Evolutionary conservation across 768 basidiomycete species (phyloP).

Genomic region (Cyathus striatus): DNA sequence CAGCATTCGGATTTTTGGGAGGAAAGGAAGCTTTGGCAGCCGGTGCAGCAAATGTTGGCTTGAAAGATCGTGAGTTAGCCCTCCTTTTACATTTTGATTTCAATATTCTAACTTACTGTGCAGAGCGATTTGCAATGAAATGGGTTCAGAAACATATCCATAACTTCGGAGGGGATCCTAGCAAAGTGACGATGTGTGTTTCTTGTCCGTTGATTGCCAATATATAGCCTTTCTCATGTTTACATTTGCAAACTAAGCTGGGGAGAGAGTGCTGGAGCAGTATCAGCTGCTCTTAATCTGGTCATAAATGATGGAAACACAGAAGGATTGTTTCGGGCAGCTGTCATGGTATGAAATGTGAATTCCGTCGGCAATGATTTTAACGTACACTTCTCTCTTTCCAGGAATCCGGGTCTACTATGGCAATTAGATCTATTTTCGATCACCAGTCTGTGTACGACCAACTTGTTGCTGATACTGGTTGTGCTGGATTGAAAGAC

Average conservation of each 20-base stretch:
- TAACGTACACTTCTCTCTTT: background rate
- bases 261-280: slow-evolving; percentile 17
- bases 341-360: slow-evolving; percentile 16
- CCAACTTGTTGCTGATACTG: slow-evolving; percentile 20
- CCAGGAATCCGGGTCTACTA: too few species aligned
- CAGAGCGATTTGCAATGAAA: slow-evolving; percentile 41
- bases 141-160: slow-evolving; percentile 53
- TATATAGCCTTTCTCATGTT: background rate
- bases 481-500: slow-evolving; percentile 19
- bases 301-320: slow-evolving; percentile 12
- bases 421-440: too few species aligned
- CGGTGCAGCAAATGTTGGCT: slow-evolving; percentile 42
- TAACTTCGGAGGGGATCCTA: slow-evolving; percentile 48
- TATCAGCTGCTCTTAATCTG: slow-evolving; percentile 12
- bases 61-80: slow-evolving; percentile 41
- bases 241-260: slow-evolving; percentile 10
- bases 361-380: too few species aligned
- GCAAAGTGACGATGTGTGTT: slow-evolving; percentile 36
- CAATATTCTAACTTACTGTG: background rate
- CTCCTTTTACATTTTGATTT: background rate
- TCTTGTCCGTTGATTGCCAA: background rate
- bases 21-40: slow-evolving; percentile 32
- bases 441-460: slow-evolving; percentile 20
- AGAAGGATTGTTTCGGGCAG: slow-evolving; percentile 11
- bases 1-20: slow-evolving; percentile 36